phyloP scores from a whole-genome alignment of 139 green algal species.

The Micractinium sp. region DNA sequence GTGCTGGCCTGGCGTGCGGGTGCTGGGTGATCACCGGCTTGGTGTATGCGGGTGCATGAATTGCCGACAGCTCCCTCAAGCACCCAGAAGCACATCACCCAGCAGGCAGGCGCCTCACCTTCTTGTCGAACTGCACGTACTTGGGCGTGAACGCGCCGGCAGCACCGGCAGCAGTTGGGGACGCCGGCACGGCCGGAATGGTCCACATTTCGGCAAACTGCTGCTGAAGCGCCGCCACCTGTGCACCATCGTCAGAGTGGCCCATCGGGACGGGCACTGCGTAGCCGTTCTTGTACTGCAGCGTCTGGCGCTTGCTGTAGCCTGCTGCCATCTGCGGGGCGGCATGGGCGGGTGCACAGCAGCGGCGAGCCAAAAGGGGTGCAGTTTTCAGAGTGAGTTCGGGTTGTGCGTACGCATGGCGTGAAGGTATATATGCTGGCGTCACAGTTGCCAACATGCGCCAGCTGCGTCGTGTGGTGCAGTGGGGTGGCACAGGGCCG shows the following conservation, averaged over 20 bases:
- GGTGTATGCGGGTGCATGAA: not conserved
- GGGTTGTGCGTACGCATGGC: no score
- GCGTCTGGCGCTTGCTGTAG: constrained; percentile 70
- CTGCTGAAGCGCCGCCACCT: constrained; percentile 1
- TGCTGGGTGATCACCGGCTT: not conserved
- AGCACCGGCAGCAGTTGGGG: not conserved
- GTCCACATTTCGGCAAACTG: not conserved
- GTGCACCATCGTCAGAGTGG: not conserved
- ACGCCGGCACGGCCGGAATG: not conserved
- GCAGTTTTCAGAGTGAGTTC: no score
- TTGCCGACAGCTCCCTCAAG: not conserved
- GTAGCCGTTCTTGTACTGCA: constrained; percentile 80
- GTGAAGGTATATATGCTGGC: no score
- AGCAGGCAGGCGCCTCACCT: constrained; percentile 57
- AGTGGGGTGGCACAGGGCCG: no score
- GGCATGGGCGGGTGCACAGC: not conserved
- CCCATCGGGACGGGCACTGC: constrained; percentile 49
- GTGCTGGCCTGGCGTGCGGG: no score
- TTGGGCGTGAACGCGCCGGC: constrained; percentile 51
- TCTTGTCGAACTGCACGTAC: constrained; percentile 84
- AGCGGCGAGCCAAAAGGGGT: no score
- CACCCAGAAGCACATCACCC: not conserved
- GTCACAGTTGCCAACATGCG: no score
- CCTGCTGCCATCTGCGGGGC: constrained; percentile 46
- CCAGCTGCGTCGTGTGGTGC: no score